Percentiles rank a stretch among this genome's conserved stretches.
Evolutionary conservation across 2,329 filamentous ascomycete species (phyloP).

Genomic region (Colletotrichum tofieldiae): DNA sequence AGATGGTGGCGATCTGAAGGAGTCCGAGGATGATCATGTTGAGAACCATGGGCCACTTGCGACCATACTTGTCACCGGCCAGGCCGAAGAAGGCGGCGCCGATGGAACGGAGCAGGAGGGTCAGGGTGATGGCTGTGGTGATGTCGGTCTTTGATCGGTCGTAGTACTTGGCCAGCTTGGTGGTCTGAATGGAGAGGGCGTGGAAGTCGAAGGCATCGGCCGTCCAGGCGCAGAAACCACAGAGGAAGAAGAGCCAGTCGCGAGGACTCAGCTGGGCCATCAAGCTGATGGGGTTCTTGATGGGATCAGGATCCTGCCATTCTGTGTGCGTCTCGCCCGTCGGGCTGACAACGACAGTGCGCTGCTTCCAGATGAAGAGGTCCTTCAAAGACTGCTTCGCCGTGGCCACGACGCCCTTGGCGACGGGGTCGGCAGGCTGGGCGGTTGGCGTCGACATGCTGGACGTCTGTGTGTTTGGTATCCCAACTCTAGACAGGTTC

Average conservation of each 20-base stretch:
- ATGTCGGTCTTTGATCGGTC: slow-evolving; percentile 74
- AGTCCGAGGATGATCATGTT: slow-evolving; percentile 83
- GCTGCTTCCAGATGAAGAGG: slow-evolving; percentile 82
- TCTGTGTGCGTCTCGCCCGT: slow-evolving; percentile 76
- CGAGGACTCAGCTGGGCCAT: slow-evolving; percentile 74
- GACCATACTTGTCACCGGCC: slow-evolving; percentile 83
- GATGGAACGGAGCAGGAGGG: slow-evolving; percentile 80
- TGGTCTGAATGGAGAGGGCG: slow-evolving; percentile 83
- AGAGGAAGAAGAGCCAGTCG: slow-evolving; percentile 83
- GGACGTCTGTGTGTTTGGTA: slow-evolving; percentile 14
- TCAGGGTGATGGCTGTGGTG: slow-evolving; percentile 82
- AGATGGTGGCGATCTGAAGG: slow-evolving; percentile 83
- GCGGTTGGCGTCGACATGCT: slow-evolving; percentile 52
- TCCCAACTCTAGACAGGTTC: background rate
- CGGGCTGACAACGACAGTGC: slow-evolving; percentile 76
- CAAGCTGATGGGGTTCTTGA: slow-evolving; percentile 80
- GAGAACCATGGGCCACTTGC: slow-evolving; percentile 87
- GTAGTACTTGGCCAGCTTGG: slow-evolving; percentile 74
- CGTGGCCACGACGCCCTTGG: slow-evolving; percentile 75
- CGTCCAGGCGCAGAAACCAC: slow-evolving; percentile 83
- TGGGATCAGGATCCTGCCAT: slow-evolving; percentile 77
- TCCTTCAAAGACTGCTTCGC: slow-evolving; percentile 76
- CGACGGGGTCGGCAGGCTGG: slow-evolving; percentile 74
- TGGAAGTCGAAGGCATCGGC: slow-evolving; percentile 90
- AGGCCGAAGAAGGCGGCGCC: slow-evolving; percentile 85